phyloP scores from a whole-genome alignment of 2,329 filamentous ascomycete genomes.

The Penicillium sp. region DNA sequence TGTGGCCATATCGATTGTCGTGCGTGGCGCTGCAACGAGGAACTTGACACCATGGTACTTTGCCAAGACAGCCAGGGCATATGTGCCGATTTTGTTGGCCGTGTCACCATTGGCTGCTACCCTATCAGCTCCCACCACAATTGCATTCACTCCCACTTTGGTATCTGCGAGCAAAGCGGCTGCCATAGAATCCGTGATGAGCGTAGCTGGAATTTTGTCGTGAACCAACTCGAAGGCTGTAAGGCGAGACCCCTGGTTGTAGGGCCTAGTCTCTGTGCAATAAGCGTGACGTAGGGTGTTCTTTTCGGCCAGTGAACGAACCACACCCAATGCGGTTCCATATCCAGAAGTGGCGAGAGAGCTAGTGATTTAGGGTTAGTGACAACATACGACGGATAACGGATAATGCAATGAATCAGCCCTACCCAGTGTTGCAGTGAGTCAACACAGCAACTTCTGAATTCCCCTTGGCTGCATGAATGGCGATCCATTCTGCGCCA shows the following conservation, averaged over 20 bases:
- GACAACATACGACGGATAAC: background rate
- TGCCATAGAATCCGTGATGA: constrained; percentile 97
- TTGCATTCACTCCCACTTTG: constrained; percentile 69
- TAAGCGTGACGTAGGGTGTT: constrained; percentile 75
- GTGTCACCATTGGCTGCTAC: constrained; percentile 97
- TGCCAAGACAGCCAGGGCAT: constrained; percentile 86
- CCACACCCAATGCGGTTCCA: constrained; percentile 90
- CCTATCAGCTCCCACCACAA: constrained; percentile 91
- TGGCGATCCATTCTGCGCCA: constrained; percentile 78
- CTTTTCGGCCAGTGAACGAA: constrained; percentile 71
- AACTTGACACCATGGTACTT: constrained; percentile 88
- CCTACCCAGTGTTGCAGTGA: constrained; percentile 92
- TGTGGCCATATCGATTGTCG: constrained; percentile 85
- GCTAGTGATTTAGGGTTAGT: constrained; percentile 38
- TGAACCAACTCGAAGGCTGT: constrained; percentile 97
- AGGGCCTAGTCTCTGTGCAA: constrained; percentile 94
- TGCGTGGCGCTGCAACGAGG: constrained; percentile 89
- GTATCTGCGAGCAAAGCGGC: constrained; percentile 68
- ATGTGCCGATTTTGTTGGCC: constrained; percentile 98
- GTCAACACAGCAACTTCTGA: constrained; percentile 77
- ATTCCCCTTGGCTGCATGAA: constrained; percentile 52
- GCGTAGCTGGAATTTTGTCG: constrained; percentile 83
- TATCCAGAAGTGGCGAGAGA: constrained; percentile 97
- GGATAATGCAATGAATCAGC: constrained; percentile 2
- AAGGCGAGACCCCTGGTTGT: constrained; percentile 93